phyloP scores from a whole-genome alignment of 108 stramenopile species.

The Fragilaria radians region DNA sequence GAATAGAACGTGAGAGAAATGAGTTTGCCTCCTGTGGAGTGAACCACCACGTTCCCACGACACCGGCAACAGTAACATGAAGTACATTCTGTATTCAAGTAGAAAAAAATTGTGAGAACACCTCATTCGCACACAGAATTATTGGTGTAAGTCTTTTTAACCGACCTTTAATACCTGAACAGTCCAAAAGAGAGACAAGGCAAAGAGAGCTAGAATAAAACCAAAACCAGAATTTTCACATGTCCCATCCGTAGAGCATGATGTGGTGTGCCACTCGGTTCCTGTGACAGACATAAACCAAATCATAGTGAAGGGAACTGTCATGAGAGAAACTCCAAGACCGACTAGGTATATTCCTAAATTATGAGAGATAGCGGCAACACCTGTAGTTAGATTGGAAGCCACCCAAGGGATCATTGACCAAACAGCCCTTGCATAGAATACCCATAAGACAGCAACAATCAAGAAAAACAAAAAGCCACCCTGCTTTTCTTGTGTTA shows the following conservation, averaged over 20 bases:
- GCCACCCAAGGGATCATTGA: constrained; percentile 68
- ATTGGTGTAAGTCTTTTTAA: not conserved
- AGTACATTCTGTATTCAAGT: constrained; percentile 64
- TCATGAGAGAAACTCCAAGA: constrained; percentile 14
- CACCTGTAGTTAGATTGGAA: constrained; percentile 46
- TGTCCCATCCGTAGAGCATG: constrained; percentile 7
- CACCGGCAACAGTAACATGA: constrained; percentile 75
- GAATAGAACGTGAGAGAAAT: constrained; percentile 30
- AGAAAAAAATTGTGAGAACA: not conserved
- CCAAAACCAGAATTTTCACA: constrained; percentile 21
- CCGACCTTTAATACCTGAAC: constrained; percentile 41
- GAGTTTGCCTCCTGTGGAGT: constrained; percentile 39
- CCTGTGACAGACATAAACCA: constrained; percentile 33
- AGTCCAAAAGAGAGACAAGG: constrained; percentile 78
- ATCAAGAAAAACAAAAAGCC: not conserved
- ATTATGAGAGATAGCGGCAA: constrained; percentile 47
- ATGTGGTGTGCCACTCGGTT: constrained; percentile 14
- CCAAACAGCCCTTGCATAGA: constrained; percentile 34
- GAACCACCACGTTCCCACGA: constrained; percentile 91
- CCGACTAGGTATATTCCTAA: constrained; percentile 42
- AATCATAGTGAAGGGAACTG: constrained; percentile 22
- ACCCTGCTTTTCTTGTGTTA: not conserved
- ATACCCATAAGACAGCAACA: not conserved
- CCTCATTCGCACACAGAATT: not conserved
- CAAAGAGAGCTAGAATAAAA: constrained; percentile 24